Evolutionary conservation across 192 early-diverging fungal genomes (phyloP).

Genomic region (Backusella sp.): DNA sequence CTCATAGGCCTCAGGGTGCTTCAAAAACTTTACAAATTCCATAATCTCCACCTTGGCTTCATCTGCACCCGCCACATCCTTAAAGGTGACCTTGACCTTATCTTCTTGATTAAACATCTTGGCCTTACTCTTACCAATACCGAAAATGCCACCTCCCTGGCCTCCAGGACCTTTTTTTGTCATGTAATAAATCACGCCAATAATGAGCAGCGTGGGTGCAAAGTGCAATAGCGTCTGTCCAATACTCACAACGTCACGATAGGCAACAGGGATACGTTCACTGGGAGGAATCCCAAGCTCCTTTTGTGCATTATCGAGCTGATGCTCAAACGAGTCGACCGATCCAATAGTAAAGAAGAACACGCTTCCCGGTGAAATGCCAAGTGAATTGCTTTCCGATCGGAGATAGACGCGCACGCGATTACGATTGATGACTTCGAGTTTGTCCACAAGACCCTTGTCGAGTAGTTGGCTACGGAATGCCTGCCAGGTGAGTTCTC

Average conservation of each 20-base stretch:
- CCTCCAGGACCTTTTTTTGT: slow-evolving; percentile 69
- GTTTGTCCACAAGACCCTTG: slow-evolving; percentile 84
- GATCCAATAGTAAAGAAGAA: slow-evolving; percentile 94
- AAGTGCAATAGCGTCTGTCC: slow-evolving; percentile 80
- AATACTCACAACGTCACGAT: slow-evolving; percentile 76
- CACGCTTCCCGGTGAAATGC: neutral
- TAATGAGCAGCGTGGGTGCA: slow-evolving; percentile 86
- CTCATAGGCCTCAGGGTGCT: slow-evolving; percentile 89
- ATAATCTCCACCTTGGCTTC: slow-evolving; percentile 99
- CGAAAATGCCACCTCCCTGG: slow-evolving; percentile 73
- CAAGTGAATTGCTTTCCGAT: slow-evolving; percentile 51
- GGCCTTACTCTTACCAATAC: slow-evolving; percentile 93
- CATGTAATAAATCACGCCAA: slow-evolving; percentile 86
- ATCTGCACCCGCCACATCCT: slow-evolving; percentile 98
- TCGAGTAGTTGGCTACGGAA: slow-evolving; percentile 84
- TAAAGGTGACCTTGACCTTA: slow-evolving; percentile 95
- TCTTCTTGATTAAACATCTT: slow-evolving; percentile 97
- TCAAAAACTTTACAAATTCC: slow-evolving; percentile 99
- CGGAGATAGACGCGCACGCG: slow-evolving; percentile 77
- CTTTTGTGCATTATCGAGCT: slow-evolving; percentile 84
- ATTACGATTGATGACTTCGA: slow-evolving; percentile 88
- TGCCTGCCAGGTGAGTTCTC: slow-evolving; percentile 89
- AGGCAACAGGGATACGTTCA: slow-evolving; percentile 93
- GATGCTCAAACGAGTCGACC: slow-evolving; percentile 90
- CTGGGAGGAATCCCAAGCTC: slow-evolving; percentile 85